These are phyloP conservation scores for Lotmaria passim DNA, from an alignment of 208 protist genomes.

Conservation along the genomic window DNA sequence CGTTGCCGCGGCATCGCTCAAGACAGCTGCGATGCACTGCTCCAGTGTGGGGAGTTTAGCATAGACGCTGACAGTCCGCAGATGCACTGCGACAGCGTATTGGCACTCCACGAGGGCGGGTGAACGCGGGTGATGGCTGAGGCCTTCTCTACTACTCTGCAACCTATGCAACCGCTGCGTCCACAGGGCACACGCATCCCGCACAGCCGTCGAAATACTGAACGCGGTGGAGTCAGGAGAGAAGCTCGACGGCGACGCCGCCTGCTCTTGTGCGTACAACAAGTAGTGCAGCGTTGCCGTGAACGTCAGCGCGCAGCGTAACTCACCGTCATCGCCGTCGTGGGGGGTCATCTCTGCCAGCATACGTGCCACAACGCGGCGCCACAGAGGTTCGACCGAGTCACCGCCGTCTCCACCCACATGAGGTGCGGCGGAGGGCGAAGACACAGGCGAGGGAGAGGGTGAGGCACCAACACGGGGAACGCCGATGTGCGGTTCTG, in stretches of 20 bases:
- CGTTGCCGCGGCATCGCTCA: background rate
- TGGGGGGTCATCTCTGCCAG: background rate
- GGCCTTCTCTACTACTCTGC: background rate
- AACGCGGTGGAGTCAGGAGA: background rate
- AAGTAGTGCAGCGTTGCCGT: constrained; percentile 16
- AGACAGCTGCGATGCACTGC: constrained; percentile 2
- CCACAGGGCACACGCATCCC: background rate
- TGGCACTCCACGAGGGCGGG: background rate
- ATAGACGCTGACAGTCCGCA: constrained; percentile 17
- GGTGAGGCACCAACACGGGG: background rate
- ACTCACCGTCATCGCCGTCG: background rate
- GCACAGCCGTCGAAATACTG: background rate
- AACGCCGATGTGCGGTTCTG: background rate
- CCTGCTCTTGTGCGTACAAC: background rate
- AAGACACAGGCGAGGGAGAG: background rate
- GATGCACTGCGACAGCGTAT: constrained; percentile 13
- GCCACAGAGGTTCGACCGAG: constrained; percentile 26
- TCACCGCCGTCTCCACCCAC: background rate
- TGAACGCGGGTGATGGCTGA: background rate
- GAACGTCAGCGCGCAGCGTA: background rate
- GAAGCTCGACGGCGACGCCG: background rate
- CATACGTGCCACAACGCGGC: constrained; percentile 5
- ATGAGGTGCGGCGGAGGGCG: background rate
- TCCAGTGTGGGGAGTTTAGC: constrained; percentile 5
- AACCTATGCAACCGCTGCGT: background rate